These are phyloP conservation scores for Leptographium procerum DNA, from an alignment of 2,329 filamentous ascomycete genomes.

Conservation along the genomic window DNA sequence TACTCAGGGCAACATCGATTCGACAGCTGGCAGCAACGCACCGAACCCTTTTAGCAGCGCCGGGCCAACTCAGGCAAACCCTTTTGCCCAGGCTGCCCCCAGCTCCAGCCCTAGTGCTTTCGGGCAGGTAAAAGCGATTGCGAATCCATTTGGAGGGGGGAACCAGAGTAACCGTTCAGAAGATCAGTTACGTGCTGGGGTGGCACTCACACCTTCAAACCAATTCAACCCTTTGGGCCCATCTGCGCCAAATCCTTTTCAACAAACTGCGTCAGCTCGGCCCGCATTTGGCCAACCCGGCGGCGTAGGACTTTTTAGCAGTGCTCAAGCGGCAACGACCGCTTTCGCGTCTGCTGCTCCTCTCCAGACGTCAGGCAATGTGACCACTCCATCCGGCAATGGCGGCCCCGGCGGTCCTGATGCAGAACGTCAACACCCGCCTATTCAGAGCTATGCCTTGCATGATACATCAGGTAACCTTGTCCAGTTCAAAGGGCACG, in stretches of 20 bases:
- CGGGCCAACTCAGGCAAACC: constrained; percentile 12
- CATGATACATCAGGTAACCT: constrained; percentile 15
- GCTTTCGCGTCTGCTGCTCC: neutral
- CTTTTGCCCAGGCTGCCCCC: constrained; percentile 22
- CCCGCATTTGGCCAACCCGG: constrained; percentile 6
- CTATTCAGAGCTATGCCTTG: constrained; percentile 17
- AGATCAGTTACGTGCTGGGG: neutral
- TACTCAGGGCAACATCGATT: neutral
- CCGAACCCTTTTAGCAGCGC: constrained; percentile 13
- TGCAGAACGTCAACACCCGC: constrained; percentile 19
- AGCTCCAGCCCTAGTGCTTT: constrained; percentile 6
- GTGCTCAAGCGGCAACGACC: neutral
- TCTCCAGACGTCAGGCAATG: neutral
- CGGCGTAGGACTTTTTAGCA: constrained; percentile 4
- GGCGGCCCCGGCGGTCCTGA: constrained; percentile 10
- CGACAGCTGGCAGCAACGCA: neutral
- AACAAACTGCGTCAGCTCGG: neutral
- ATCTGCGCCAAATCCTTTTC: constrained; percentile 4
- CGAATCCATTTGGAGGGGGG: constrained; percentile 3
- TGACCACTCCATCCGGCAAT: neutral
- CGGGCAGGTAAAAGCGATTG: constrained; percentile 4
- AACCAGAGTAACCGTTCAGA: neutral
- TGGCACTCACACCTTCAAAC: neutral
- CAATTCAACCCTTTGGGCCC: neutral
- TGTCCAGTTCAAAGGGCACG: constrained; percentile 20